These are phyloP conservation scores for Apiospora koreana DNA, from an alignment of 2,329 filamentous ascomycete genomes.

Conservation along the genomic window DNA sequence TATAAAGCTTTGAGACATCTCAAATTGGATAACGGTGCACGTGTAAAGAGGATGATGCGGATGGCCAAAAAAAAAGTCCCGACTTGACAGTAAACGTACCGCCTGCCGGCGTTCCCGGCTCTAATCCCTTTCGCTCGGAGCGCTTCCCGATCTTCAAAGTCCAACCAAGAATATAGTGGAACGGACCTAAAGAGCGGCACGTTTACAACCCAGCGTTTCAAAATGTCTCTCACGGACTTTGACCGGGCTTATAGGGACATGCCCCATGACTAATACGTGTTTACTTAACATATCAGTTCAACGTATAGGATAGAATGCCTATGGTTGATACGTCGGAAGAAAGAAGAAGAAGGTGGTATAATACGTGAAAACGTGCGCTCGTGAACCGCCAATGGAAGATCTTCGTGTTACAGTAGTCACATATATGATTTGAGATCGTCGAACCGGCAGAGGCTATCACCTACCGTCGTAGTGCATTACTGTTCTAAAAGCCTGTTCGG, in stretches of 20 bases:
- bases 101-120: background rate
- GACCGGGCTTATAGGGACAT: background rate
- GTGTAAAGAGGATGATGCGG: background rate
- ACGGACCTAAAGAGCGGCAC: background rate
- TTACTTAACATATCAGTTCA: background rate
- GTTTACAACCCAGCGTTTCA: background rate
- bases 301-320: background rate
- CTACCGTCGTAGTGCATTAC: slow-evolving; percentile 4
- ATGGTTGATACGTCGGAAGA: background rate
- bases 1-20: background rate
- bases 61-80: too few species aligned
- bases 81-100: background rate
- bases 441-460: background rate
- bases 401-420: background rate
- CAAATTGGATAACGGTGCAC: background rate
- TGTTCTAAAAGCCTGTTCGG: background rate
- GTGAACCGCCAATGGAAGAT: background rate
- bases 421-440: background rate
- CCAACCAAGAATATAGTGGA: background rate
- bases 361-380: background rate
- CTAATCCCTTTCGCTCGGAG: background rate
- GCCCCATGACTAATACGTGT: background rate
- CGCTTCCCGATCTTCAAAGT: background rate
- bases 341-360: background rate
- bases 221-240: background rate